These are phyloP conservation scores for Xylariomycetidae sp. DNA, from an alignment of 2,329 filamentous ascomycete genomes.

Conservation along the genomic window DNA sequence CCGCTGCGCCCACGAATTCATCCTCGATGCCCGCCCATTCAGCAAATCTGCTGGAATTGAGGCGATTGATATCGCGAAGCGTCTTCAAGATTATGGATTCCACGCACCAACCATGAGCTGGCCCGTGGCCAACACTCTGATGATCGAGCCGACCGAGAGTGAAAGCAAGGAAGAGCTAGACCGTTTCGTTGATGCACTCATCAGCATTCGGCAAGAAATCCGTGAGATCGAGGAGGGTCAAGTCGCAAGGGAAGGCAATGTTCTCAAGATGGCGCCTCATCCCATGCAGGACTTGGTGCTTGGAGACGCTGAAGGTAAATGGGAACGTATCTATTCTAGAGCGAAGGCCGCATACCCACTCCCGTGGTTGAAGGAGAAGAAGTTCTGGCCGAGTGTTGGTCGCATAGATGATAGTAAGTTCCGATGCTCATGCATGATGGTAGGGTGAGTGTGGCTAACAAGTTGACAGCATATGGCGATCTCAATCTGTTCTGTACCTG, in stretches of 20 bases:
- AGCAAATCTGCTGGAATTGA: conserved; percentile 79
- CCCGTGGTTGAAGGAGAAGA: conserved; percentile 82
- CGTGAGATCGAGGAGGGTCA: conserved; percentile 74
- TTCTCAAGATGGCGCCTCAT: conserved; percentile 87
- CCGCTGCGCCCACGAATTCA: conserved; percentile 95
- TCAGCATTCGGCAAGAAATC: conserved; percentile 83
- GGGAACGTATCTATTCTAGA: conserved; percentile 76
- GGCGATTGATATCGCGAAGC: conserved; percentile 93
- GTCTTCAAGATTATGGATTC: conserved; percentile 95
- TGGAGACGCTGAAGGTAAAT: conserved; percentile 55
- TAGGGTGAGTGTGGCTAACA: conserved; percentile 1
- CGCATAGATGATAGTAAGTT: conserved; percentile 80
- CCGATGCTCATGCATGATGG: no score
- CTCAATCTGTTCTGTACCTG: conserved; percentile 94
- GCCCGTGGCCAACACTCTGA: conserved; percentile 91
- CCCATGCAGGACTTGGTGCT: conserved; percentile 73
- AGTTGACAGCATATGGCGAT: conserved; percentile 70
- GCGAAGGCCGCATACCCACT: conserved; percentile 86
- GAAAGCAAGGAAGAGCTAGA: conserved; percentile 91
- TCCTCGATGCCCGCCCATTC: conserved; percentile 83
- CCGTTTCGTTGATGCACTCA: conserved; percentile 85
- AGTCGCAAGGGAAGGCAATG: conserved; percentile 70
- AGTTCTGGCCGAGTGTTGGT: conserved; percentile 91
- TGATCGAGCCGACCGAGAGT: conserved; percentile 96
- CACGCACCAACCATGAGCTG: conserved; percentile 96